Evolutionary conservation across 1,284 basidiomycete genomes (phyloP), one percentile per base, ranked within the genome.

Genomic region (Neonothopanus nambi): DNA sequence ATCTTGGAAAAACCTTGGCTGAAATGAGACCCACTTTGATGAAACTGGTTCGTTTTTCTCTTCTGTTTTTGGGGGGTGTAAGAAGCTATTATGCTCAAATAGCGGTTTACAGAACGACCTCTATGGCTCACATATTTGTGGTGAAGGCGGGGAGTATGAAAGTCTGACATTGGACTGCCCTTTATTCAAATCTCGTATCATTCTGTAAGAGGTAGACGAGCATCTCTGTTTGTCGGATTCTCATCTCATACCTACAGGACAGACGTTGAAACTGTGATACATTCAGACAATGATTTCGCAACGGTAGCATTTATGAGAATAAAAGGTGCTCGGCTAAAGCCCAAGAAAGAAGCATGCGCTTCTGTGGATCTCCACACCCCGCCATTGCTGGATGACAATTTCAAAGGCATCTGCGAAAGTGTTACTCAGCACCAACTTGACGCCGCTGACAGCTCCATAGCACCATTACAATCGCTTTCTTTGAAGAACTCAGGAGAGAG

Each of bases 111-210:
- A 95, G 91, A 90, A 95, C 67, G 64, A 72, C 3, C 71, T 84
- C 40, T 99, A 96, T 64, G 95, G 95, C 0, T 87, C 91, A 0
- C 97, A 99, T 69, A 82, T 97, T 1, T 98, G 95, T 58, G 97
- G 97, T 3, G 97, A 99, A 72, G 97, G 97, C 2, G 97, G 97
- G 1, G 97, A 99, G 74, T 99, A 98, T 68, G 97, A 99, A 69
- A 93, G 91, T 0, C 73, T 98, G 52, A 97, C 96, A 1, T 73
- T 96, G 18, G 93, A 98, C 63, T 91, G 88, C 56, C 93, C 95
- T 0, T 65, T 98, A 18, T 99, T 97, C 80, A 91, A 90, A 60
- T 78, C 80, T 44, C 78, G 81, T 11, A 87, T 99, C 39, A 67
- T 75, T 3, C 68, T 98, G 89, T 91, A 61, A 63, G 87, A 63